These are phyloP conservation scores for Polygonum maritimum DNA, from an alignment of 148 eudicot genomes.

Conservation along the genomic window DNA sequence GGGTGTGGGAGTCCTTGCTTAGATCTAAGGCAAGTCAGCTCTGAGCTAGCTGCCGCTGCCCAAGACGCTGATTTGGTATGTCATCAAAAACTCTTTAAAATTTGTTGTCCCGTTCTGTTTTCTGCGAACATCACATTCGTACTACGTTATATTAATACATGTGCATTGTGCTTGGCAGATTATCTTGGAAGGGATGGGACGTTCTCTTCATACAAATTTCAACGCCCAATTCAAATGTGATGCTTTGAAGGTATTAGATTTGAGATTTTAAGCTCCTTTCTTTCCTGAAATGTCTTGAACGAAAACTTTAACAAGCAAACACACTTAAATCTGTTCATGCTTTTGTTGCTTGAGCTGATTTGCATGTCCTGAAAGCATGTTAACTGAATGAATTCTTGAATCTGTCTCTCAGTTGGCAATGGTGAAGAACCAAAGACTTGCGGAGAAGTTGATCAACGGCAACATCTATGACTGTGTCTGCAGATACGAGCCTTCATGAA, in stretches of 20 bases:
- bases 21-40: conserved; percentile 95
- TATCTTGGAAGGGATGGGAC: conserved; percentile 99
- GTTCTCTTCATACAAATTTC: conserved; percentile 85
- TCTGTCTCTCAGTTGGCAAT: conserved; percentile 60
- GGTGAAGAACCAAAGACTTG: conserved; percentile 98
- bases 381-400: not conserved
- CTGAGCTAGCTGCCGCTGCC: conserved; percentile 92
- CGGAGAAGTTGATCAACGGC: conserved; percentile 80
- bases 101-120: not conserved
- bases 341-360: not conserved
- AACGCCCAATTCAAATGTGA: conserved; percentile 83
- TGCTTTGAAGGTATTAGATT: conserved; percentile 64
- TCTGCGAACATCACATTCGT: not conserved
- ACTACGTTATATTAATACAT: not conserved
- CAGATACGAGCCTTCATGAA: conserved; percentile 65
- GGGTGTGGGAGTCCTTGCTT: conserved; percentile 99
- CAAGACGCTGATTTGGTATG: conserved; percentile 95
- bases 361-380: not conserved
- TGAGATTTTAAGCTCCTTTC: not conserved
- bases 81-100: not conserved
- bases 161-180: conserved; percentile 40
- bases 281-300: not conserved
- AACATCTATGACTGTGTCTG: conserved; percentile 91
- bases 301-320: not conserved
- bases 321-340: not conserved